A percentile compares a stretch with the other conserved stretches of the same genome.
Evolutionary conservation across 2,329 filamentous ascomycete genomes (phyloP).

Genomic region (Aureobasidium lini): DNA sequence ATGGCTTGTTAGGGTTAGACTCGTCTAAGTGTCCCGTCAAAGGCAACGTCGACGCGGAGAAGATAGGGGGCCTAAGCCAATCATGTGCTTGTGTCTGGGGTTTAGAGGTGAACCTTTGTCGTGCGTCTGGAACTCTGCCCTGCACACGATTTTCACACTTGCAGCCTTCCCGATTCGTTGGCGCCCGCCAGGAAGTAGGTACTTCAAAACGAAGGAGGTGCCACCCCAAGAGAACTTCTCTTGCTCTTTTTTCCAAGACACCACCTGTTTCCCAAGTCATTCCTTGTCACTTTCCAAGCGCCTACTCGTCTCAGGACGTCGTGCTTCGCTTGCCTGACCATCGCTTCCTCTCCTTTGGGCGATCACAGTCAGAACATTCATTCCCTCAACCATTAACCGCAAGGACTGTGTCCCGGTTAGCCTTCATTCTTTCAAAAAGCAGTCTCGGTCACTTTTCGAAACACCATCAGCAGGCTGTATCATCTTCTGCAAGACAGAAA

Average conservation of each 20-base stretch:
- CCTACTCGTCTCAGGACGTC: slow-evolving; percentile 13
- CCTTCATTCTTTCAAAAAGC: slow-evolving; percentile 11
- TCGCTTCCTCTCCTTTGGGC: slow-evolving; percentile 14
- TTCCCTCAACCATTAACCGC: slow-evolving; percentile 9
- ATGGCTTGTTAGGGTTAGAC: slow-evolving; percentile 10
- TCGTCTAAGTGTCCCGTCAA: slow-evolving; percentile 1
- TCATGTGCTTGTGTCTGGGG: not conserved
- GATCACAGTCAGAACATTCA: slow-evolving; percentile 8
- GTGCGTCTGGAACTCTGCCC: slow-evolving; percentile 7
- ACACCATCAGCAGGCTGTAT: slow-evolving; percentile 1
- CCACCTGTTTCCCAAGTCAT: slow-evolving; percentile 10
- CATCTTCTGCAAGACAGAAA: slow-evolving; percentile 11
- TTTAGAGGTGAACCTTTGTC: not conserved
- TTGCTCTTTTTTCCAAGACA: slow-evolving; percentile 5
- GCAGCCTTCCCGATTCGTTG: slow-evolving; percentile 7
- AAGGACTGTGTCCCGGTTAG: slow-evolving; percentile 14
- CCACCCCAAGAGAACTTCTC: slow-evolving; percentile 9
- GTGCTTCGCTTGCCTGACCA: not conserved
- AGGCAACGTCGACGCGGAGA: slow-evolving; percentile 4
- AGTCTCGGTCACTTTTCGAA: not conserved
- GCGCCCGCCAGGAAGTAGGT: slow-evolving; percentile 10
- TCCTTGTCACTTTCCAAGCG: slow-evolving; percentile 10
- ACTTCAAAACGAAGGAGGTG: slow-evolving; percentile 11
- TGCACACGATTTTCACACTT: slow-evolving; percentile 14
- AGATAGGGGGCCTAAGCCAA: slow-evolving; percentile 6